These are phyloP conservation scores for Globisporangium heterothallicum DNA, from an alignment of 352 stramenopile species.

Conservation along the genomic window DNA sequence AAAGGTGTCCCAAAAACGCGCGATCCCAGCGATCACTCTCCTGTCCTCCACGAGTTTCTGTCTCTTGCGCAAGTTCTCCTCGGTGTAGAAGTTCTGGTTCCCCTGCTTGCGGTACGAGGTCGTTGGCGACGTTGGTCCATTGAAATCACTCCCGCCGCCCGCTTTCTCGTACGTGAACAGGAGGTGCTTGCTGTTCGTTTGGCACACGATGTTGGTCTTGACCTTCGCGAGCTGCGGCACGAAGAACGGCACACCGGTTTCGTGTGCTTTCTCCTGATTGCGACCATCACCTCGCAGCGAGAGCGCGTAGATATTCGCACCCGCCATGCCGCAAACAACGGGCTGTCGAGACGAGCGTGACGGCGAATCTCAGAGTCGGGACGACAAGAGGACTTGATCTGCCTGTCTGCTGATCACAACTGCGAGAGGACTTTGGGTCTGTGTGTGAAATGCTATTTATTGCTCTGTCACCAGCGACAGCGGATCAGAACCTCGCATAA, in stretches of 20 bases:
- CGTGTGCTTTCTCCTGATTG: slow-evolving; percentile 22
- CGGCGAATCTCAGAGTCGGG: not conserved
- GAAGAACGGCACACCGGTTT: slow-evolving; percentile 48
- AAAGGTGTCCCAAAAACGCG: slow-evolving; percentile 75
- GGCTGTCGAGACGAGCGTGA: not conserved
- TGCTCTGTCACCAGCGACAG: too few relatives aligned
- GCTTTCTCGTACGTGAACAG: slow-evolving; percentile 45
- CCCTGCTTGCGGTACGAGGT: slow-evolving; percentile 70
- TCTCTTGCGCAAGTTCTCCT: slow-evolving; percentile 56
- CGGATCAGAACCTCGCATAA: too few relatives aligned
- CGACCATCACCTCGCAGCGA: slow-evolving; percentile 30
- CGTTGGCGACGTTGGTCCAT: slow-evolving; percentile 13
- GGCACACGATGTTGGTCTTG: slow-evolving; percentile 60
- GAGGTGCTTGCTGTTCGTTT: slow-evolving; percentile 37
- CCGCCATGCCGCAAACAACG: slow-evolving; percentile 19
- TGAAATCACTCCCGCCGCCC: not conserved
- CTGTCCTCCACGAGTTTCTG: slow-evolving; percentile 46
- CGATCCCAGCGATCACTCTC: slow-evolving; percentile 40
- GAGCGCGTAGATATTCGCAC: slow-evolving; percentile 31
- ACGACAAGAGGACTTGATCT: not conserved
- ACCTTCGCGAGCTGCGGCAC: slow-evolving; percentile 60
- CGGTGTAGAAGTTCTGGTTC: slow-evolving; percentile 59
- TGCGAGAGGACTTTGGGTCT: too few relatives aligned
- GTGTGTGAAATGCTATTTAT: too few relatives aligned
- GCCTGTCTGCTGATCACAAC: too few relatives aligned